Evolutionary conservation across 345 rosid species (phyloP).

Genomic region (Syzygium jambos): DNA sequence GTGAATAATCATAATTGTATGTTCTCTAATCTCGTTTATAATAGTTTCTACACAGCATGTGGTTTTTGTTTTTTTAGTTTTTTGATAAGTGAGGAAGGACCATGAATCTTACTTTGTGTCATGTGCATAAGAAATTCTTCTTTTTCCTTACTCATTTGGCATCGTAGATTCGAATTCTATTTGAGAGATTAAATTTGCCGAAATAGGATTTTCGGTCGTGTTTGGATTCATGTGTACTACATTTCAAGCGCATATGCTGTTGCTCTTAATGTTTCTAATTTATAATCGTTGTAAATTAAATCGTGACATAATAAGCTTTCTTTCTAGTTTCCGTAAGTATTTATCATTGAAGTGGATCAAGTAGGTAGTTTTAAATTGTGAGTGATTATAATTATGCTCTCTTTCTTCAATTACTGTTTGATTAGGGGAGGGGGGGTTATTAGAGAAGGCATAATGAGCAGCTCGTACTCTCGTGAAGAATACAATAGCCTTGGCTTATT

Average conservation of each 20-base stretch:
- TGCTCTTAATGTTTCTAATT: background rate
- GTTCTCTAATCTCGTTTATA: background rate
- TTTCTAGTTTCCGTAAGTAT: background rate
- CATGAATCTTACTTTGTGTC: background rate
- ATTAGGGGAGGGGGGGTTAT: background rate
- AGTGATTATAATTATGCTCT: background rate
- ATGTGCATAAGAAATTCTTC: background rate
- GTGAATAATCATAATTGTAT: background rate
- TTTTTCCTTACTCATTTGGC: background rate
- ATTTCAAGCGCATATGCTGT: background rate
- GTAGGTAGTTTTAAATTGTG: background rate
- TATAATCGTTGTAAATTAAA: background rate
- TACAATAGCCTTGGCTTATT: background rate
- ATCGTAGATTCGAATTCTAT: background rate
- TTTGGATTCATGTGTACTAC: too few relatives aligned
- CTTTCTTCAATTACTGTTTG: background rate
- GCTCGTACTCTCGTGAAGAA: background rate
- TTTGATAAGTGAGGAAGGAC: background rate
- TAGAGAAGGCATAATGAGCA: background rate
- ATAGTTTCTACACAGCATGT: background rate
- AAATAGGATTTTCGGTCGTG: background rate
- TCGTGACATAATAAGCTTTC: background rate
- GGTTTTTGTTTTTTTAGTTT: rapidly evolving
- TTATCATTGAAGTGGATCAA: background rate
- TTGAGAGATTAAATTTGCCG: background rate